Conservation (phyloP, 2,329 filamentous ascomycete genomes). For the Fusarium cicatricum region DNA sequence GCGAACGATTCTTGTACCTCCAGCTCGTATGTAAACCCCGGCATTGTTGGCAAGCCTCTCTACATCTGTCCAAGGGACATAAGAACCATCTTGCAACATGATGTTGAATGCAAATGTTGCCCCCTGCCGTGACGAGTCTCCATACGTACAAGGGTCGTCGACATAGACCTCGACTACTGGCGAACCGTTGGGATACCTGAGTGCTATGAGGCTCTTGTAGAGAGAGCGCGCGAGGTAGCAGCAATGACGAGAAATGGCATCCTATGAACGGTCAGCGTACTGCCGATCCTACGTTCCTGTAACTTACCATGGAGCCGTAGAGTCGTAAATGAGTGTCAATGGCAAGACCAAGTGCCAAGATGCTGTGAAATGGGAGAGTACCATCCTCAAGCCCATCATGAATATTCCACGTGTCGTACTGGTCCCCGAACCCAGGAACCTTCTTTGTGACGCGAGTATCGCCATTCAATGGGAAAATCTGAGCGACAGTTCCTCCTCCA, state of each 20-base stretch:
- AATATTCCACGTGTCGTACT: slow-evolving; percentile 51
- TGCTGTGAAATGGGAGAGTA: slow-evolving; percentile 71
- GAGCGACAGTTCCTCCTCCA: slow-evolving; percentile 73
- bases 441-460: slow-evolving; percentile 48
- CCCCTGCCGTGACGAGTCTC: slow-evolving; percentile 62
- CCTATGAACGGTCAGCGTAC: slow-evolving; percentile 28
- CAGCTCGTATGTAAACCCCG: slow-evolving; percentile 66
- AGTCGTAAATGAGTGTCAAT: slow-evolving; percentile 64
- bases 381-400: slow-evolving; percentile 73
- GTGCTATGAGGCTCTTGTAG: slow-evolving; percentile 54
- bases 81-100: slow-evolving; percentile 57
- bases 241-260: slow-evolving; percentile 66
- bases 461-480: slow-evolving; percentile 48
- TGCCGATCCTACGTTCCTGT: background rate
- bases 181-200: slow-evolving; percentile 63
- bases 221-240: slow-evolving; percentile 60
- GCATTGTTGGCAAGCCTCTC: slow-evolving; percentile 64
- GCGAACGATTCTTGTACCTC: slow-evolving; percentile 46
- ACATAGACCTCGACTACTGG: slow-evolving; percentile 64
- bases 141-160: slow-evolving; percentile 55
- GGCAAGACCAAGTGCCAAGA: slow-evolving; percentile 68
- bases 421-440: slow-evolving; percentile 48
- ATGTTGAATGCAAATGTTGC: slow-evolving; percentile 72
- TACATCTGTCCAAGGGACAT: slow-evolving; percentile 65
- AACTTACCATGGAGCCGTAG: slow-evolving; percentile 61